Evolutionary conservation across 2,329 filamentous ascomycete genomes (phyloP).

Genomic region (Bipolaris cookei): DNA sequence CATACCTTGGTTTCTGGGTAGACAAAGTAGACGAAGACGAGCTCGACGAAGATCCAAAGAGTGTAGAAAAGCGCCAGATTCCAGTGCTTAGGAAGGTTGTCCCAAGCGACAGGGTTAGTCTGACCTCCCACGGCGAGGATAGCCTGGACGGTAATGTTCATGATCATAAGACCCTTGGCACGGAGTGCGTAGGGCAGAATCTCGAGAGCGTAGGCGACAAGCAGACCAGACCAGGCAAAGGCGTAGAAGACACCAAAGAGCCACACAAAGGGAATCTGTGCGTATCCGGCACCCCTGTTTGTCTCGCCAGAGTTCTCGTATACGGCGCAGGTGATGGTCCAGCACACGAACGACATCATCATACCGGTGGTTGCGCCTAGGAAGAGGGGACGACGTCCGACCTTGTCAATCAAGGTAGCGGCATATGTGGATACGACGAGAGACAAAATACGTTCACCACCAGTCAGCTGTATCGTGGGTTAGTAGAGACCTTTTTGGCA

Average conservation of each 20-base stretch:
- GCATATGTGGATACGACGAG: constrained; percentile 63
- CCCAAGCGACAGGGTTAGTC: constrained; percentile 68
- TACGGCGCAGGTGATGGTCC: constrained; percentile 44
- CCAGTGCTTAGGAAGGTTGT: constrained; percentile 63
- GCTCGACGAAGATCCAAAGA: constrained; percentile 65
- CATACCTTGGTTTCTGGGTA: constrained; percentile 60
- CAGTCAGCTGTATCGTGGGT: constrained; percentile 26
- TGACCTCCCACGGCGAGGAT: constrained; percentile 66
- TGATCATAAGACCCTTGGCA: constrained; percentile 58
- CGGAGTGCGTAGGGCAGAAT: constrained; percentile 58
- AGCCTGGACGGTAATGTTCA: constrained; percentile 70
- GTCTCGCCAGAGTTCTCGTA: constrained; percentile 39
- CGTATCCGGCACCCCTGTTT: constrained; percentile 50
- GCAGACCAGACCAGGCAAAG: constrained; percentile 64
- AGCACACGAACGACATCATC: constrained; percentile 45
- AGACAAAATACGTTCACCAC: constrained; percentile 65
- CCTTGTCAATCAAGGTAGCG: constrained; percentile 61
- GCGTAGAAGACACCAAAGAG: constrained; percentile 60
- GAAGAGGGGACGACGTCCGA: constrained; percentile 65
- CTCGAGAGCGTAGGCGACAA: constrained; percentile 61
- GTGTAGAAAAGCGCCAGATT: constrained; percentile 71
- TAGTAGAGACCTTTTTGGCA: neutral
- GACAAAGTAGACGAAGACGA: constrained; percentile 61
- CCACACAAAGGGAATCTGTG: constrained; percentile 59
- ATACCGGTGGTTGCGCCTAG: constrained; percentile 51